Conservation (phyloP, 108 stramenopile genomes). For the Phaeodactylum tricornutum region DNA sequence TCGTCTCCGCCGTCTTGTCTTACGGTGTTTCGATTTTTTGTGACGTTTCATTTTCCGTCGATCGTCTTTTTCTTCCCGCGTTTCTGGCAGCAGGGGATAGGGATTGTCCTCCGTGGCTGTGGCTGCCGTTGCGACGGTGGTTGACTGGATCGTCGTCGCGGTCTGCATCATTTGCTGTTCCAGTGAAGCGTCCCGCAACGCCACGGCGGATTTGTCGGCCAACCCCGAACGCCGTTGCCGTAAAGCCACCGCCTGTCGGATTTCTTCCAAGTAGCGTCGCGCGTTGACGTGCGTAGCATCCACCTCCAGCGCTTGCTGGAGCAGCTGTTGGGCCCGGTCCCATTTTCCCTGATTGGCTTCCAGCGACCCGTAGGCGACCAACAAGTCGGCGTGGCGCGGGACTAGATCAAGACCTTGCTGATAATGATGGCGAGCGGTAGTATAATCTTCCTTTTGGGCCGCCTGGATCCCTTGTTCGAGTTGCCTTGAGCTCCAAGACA, state of each 20-base stretch:
- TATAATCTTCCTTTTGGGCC: constrained; percentile 1
- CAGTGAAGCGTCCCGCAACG: neutral
- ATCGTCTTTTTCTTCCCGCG: no score
- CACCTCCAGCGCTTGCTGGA: constrained; percentile 4
- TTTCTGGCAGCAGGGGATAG: no score
- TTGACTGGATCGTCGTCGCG: no score
- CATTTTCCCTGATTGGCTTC: constrained; percentile 8
- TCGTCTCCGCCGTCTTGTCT: no score
- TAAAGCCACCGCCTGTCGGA: neutral
- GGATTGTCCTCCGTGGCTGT: no score
- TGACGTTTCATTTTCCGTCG: no score
- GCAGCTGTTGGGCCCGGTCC: neutral
- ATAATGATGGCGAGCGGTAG: constrained; percentile 7
- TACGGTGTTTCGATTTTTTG: no score
- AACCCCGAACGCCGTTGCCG: neutral
- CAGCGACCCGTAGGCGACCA: constrained; percentile 14
- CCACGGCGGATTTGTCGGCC: neutral
- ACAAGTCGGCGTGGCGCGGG: constrained; percentile 1
- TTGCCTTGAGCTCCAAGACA: neutral
- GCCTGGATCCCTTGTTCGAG: constrained; percentile 5
- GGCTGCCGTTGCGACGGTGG: no score
- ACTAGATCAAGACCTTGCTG: constrained; percentile 9
- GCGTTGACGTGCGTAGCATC: constrained; percentile 1
- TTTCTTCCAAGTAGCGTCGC: constrained; percentile 2
- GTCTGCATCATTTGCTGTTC: neutral